Conservation (phyloP, 441 rosid genomes). For the Populus hybrid region DNA sequence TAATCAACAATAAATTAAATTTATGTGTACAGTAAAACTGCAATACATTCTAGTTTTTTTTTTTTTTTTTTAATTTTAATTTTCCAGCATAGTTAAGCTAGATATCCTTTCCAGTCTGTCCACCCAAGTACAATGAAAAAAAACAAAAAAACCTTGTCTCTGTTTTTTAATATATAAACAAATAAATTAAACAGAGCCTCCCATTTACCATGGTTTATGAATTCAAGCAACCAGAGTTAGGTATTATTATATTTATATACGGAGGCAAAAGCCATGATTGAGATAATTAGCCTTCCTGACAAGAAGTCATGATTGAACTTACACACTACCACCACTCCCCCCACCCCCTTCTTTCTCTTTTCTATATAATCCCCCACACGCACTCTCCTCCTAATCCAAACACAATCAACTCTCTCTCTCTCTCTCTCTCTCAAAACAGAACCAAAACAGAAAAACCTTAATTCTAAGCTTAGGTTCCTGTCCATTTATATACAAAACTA, state of each 20-base stretch:
- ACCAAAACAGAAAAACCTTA: neutral
- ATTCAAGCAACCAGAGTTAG: slow-evolving; percentile 13
- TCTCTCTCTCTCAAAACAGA: neutral
- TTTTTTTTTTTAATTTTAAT: no score
- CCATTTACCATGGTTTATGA: neutral
- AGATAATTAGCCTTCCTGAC: slow-evolving; percentile 53
- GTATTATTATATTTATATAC: slow-evolving; percentile 19
- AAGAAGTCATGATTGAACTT: slow-evolving; percentile 43
- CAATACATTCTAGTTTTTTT: no score
- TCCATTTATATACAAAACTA: neutral
- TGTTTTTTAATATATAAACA: neutral
- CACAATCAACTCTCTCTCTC: neutral
- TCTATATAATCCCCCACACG: slow-evolving; percentile 45
- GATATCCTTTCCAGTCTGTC: neutral
- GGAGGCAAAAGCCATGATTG: slow-evolving; percentile 46
- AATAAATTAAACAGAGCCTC: no score
- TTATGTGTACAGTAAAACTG: neutral
- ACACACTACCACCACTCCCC: slow-evolving; percentile 27
- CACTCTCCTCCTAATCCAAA: neutral
- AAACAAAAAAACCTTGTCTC: neutral
- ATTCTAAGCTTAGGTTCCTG: neutral
- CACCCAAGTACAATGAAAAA: neutral
- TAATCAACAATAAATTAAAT: no score
- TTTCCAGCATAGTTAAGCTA: neutral
- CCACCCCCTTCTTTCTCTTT: slow-evolving; percentile 4